Base-by-base conservation (phyloP, 2,329 filamentous ascomycete species). In the Hysterium pulicare region DNA sequence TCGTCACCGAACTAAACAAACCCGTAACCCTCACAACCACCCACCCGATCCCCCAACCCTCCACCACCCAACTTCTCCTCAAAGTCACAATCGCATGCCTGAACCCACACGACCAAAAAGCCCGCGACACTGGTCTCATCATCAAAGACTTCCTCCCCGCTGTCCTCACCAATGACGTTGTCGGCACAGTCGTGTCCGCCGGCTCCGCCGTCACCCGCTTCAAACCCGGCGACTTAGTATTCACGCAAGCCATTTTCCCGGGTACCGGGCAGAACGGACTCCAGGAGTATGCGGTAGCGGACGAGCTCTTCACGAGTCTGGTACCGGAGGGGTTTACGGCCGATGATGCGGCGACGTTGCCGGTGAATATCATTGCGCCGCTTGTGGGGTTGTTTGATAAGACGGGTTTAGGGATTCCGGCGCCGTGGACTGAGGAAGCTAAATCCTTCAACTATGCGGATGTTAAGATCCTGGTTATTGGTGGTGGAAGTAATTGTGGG, bases 171-270 rank as follows among this genome's bases (percentile, higher is more conserved):
- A 62, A 62, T 43, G 75, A 78, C 42, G 70, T 74, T 7, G 70
- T 72, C 4, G 75, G 74, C 24, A 56, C 63, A 1, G 73, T 78
- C 21, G 59, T 71, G 15, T 65, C 61, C 2, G 68, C 78, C 8
- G 81, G 80, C 32, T 58, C 69, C 2, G 72, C 73, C 9, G 79
- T 81, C 11, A 68, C 57, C 6, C 64, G 68, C 21, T 80, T 79
- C 67, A 70, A 73, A 50, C 63, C 71, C 33, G 81, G 81, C n/a
- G 79, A 83, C 54, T 68, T 70, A 22, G 77, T 83, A 3, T 54
- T 72, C 30, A 80, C 79, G 0, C 72, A 69, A 32, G 43, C 50
- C 5, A 32, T 23, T 15, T 41, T 52, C 34, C 22, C 28, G 11
- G 38, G 21, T 10, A 33, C 31, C 3, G 6, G 3, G 2, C 42